A percentile compares a stretch with the other conserved stretches of the same genome.
phyloP scores from a whole-genome alignment of 768 basidiomycete genomes.

The Boletellus sp. region DNA sequence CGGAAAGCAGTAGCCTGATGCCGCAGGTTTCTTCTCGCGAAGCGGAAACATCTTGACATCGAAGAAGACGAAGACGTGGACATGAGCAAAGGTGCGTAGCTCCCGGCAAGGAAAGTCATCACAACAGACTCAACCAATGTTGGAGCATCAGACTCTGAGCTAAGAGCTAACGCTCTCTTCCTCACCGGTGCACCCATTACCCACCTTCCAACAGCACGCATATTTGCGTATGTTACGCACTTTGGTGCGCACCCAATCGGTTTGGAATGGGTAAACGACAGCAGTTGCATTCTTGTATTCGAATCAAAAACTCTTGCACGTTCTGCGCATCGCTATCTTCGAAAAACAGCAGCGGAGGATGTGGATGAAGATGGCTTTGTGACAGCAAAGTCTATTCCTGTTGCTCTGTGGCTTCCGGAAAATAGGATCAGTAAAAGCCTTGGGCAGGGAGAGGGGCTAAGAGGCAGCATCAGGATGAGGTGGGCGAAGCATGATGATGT shows the following conservation, averaged over 20 bases:
- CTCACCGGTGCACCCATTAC: slow-evolving; percentile 71
- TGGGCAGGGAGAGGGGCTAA: slow-evolving; percentile 65
- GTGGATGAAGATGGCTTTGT: slow-evolving; percentile 53
- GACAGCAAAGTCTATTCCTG: slow-evolving; percentile 65
- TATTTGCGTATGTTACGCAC: slow-evolving; percentile 81
- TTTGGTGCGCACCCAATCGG: slow-evolving; percentile 72
- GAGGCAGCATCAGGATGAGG: slow-evolving; percentile 65
- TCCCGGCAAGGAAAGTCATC: slow-evolving; percentile 10
- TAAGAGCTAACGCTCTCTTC: slow-evolving; percentile 66
- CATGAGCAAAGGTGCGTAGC: slow-evolving; percentile 28
- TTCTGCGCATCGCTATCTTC: slow-evolving; percentile 46
- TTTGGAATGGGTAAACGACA: slow-evolving; percentile 85
- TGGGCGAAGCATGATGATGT: slow-evolving; percentile 72
- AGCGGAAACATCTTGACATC: slow-evolving; percentile 47
- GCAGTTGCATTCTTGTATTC: slow-evolving; percentile 77
- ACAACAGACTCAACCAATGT: neutral
- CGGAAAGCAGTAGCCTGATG: slow-evolving; percentile 44
- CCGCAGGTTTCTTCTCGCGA: slow-evolving; percentile 28
- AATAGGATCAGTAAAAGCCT: slow-evolving; percentile 70
- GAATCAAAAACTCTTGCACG: slow-evolving; percentile 51
- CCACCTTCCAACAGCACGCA: slow-evolving; percentile 67
- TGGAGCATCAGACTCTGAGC: slow-evolving; percentile 37
- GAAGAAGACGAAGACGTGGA: slow-evolving; percentile 38
- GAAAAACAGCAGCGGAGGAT: slow-evolving; percentile 49
- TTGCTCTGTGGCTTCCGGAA: slow-evolving; percentile 76